These are phyloP conservation scores for Russula foetens DNA, from an alignment of 768 basidiomycete species.

Conservation along the genomic window DNA sequence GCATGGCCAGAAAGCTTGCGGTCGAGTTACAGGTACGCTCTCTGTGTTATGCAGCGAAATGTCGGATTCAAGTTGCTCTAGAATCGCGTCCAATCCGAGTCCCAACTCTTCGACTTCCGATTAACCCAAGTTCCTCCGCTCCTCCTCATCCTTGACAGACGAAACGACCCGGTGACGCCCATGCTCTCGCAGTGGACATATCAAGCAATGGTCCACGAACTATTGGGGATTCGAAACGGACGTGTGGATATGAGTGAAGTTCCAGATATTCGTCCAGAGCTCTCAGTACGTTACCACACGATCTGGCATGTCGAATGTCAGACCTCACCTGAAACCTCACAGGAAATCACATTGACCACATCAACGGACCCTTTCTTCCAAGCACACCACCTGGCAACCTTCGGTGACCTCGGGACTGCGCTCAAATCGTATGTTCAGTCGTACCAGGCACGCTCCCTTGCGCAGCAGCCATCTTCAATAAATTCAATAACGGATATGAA, in stretches of 20 bases:
- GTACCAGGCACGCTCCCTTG: conserved; percentile 78
- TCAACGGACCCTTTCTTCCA: conserved; percentile 93
- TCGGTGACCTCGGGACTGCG: conserved; percentile 90
- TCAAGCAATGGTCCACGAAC: conserved; percentile 98
- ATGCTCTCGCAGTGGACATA: conserved; percentile 98
- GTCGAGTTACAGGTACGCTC: conserved; percentile 68
- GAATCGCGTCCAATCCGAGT: conserved; percentile 76
- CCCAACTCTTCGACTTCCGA: conserved; percentile 86
- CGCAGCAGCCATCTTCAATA: conserved; percentile 69
- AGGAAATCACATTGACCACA: conserved; percentile 93
- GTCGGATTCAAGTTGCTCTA: conserved; percentile 27
- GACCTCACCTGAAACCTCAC: conserved; percentile 11
- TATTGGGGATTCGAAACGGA: conserved; percentile 89
- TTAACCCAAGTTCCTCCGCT: conserved; percentile 82
- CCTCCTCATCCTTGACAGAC: conserved; percentile 85
- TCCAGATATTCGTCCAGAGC: conserved; percentile 79
- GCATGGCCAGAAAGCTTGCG: conserved; percentile 86
- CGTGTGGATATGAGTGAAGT: conserved; percentile 79
- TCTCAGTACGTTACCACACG: conserved; percentile 47
- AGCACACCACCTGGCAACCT: conserved; percentile 82
- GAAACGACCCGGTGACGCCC: conserved; percentile 97
- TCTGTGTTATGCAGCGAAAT: not conserved
- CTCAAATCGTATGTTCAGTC: conserved; percentile 91
- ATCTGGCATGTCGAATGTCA: not conserved
- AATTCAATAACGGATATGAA: conserved; percentile 98